phyloP scores from a whole-genome alignment of 2,329 filamentous ascomycete genomes.

The Bipolaris oryzae region DNA sequence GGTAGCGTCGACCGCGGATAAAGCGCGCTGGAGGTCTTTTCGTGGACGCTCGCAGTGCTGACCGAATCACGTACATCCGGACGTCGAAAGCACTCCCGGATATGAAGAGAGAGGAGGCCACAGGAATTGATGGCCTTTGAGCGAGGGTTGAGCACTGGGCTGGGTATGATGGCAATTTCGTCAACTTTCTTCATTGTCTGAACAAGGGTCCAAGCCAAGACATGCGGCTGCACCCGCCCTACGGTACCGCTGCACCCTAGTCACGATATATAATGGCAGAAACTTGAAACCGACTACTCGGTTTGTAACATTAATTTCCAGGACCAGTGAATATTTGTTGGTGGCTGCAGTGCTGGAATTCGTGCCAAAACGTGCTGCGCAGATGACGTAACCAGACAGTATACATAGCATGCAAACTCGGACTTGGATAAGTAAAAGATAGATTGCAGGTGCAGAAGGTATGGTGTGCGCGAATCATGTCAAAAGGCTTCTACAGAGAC shows the following conservation, averaged over 20 bases:
- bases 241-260: background rate
- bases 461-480: too few relatives aligned
- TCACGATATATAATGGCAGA: background rate
- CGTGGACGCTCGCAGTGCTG: slow-evolving; percentile 49
- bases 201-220: slow-evolving; percentile 23
- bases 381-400: slow-evolving; percentile 1
- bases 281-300: background rate
- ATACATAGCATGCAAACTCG: background rate
- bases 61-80: slow-evolving; percentile 52
- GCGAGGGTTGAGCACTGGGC: slow-evolving; percentile 24
- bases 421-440: background rate
- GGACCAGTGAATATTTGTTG: background rate
- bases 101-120: slow-evolving; percentile 24
- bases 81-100: slow-evolving; percentile 27
- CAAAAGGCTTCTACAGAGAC: background rate
- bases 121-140: slow-evolving; percentile 17
- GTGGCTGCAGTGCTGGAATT: background rate
- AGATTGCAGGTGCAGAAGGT: background rate
- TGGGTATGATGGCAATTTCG: slow-evolving; percentile 22
- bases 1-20: slow-evolving; percentile 47
- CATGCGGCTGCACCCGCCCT: slow-evolving; percentile 13
- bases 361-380: background rate
- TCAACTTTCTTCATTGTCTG: slow-evolving; percentile 27
- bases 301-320: background rate
- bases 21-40: slow-evolving; percentile 46